Evolutionary conservation across 2,329 filamentous ascomycete species (phyloP), one percentile per base, ranked within the genome.

Genomic region (Pseudogymnoascus sp.): DNA sequence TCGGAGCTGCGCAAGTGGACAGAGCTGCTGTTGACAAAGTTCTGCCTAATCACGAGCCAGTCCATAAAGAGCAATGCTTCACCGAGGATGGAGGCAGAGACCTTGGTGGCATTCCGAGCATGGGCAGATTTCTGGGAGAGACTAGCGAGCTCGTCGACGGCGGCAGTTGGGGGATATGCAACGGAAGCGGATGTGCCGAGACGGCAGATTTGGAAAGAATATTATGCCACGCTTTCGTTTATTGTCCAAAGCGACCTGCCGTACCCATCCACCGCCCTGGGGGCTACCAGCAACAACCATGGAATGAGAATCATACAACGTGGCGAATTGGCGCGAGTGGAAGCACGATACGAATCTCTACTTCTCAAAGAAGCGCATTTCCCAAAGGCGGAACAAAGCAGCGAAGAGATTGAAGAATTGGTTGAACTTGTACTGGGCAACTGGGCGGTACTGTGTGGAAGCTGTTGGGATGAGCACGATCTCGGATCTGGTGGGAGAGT

Each of bases 401-500:
- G 93, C 64, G 79, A 83, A 51, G 89, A 93, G 71, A 84, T 97
- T 2, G 93, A 97, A 73, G 78, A 80, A 7, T 97, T 95, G 81
- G 86, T 92, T 18, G 84, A 89, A 67, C 83, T 88, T 62, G 89
- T 91, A 8, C 87, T 96, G 72, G 81, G 80, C 67, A 97, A 97
- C 73, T 99, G 95, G 95, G 80, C 83, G 60, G 80, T 95, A 36
- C 76, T 97, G 6, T 91, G 89, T 69, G 90, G 93, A 6, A 83
- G 87, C 29, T 84, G 84, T 14, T 97, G 93, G 93, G 83, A 81
- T 45, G 89, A 96, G 67, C 79, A 86, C 62, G 91, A 96, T 68
- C 80, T 97, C 29, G 92, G 91, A 3, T 85, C 88, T 70, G 91
- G 90, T 5, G 93, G 92, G 7, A 89, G 91, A 69, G 86, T 88